Conservation (phyloP, 2,329 filamentous ascomycete genomes). For the Botrytis porri region DNA sequence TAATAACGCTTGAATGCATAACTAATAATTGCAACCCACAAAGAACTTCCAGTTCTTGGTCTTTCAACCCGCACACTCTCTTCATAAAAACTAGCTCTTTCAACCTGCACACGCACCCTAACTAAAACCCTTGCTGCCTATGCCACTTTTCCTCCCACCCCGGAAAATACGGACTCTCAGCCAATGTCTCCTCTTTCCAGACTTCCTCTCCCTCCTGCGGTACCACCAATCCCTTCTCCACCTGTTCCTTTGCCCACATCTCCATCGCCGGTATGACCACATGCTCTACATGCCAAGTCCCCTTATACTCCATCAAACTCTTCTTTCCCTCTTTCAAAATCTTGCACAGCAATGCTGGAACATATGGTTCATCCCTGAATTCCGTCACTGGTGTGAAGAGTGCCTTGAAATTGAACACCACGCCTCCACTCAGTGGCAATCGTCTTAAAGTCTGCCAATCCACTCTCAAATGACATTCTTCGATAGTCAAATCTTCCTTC, state of each 20-base stretch:
- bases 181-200: conserved; percentile 62
- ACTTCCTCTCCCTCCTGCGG: conserved; percentile 29
- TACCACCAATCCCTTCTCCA: conserved; percentile 56
- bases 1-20: background rate
- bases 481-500: conserved; percentile 51
- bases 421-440: conserved; percentile 68
- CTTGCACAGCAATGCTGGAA: conserved; percentile 67
- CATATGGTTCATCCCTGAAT: conserved; percentile 67
- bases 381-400: conserved; percentile 72
- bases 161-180: conserved; percentile 72
- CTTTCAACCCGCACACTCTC: background rate
- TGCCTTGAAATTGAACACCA: conserved; percentile 88
- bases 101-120: background rate
- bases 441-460: conserved; percentile 87
- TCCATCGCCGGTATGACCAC: conserved; percentile 64
- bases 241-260: conserved; percentile 63
- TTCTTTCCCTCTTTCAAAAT: conserved; percentile 69
- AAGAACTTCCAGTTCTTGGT: background rate
- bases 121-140: conserved; percentile 55
- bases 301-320: conserved; percentile 74
- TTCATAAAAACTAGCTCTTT: no score
- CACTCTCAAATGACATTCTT: conserved; percentile 67
- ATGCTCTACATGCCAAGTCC: conserved; percentile 76
- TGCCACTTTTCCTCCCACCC: conserved; percentile 77
- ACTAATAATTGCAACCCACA: background rate